These are phyloP conservation scores for Stemphylium lycopersici DNA, from an alignment of 2,329 filamentous ascomycete species.

Conservation along the genomic window DNA sequence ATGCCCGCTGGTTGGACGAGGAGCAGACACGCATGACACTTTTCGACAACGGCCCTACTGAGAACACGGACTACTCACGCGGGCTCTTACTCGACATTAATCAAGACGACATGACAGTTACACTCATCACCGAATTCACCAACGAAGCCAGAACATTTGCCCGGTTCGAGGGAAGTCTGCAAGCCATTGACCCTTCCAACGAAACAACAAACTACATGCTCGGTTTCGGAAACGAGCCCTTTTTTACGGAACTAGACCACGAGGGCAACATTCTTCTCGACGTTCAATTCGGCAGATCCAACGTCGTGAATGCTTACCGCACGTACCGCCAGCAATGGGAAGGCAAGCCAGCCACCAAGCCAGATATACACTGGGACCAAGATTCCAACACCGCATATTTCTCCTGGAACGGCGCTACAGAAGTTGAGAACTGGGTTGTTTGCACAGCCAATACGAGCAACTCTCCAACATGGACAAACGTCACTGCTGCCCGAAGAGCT, in stretches of 20 bases:
- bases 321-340: constrained; percentile 37
- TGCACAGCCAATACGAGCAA: constrained; percentile 21
- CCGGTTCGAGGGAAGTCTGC: constrained; percentile 50
- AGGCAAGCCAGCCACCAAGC: constrained; percentile 23
- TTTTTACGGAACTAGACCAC: constrained; percentile 54
- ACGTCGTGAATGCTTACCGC: constrained; percentile 47
- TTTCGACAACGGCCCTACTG: constrained; percentile 48
- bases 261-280: constrained; percentile 52
- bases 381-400: constrained; percentile 23
- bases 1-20: constrained; percentile 28
- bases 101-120: constrained; percentile 51
- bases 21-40: constrained; percentile 40
- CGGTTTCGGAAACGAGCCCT: constrained; percentile 57
- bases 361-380: constrained; percentile 21
- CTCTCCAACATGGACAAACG: no score
- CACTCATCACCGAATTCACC: constrained; percentile 49
- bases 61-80: constrained; percentile 24
- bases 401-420: constrained; percentile 38
- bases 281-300: constrained; percentile 48
- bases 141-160: constrained; percentile 48
- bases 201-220: constrained; percentile 53
- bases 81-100: constrained; percentile 52
- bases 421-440: constrained; percentile 35
- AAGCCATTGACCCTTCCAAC: constrained; percentile 39
- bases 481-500: no score